Conservation (phyloP, 495 filamentous ascomycete species). For the Penicillium daleae region DNA sequence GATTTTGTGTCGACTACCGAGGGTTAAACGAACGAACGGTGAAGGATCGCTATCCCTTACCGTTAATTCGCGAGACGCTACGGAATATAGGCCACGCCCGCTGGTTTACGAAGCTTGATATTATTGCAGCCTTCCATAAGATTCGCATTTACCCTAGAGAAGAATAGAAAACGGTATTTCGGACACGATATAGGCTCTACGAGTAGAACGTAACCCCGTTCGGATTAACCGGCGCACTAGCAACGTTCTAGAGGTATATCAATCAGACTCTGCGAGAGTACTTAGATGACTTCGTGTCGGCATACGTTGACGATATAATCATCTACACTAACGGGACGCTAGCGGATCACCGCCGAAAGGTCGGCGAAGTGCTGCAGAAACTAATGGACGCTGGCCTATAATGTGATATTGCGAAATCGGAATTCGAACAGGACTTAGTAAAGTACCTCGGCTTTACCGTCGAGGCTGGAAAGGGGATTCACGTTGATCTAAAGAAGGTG, state of each 20-base stretch:
- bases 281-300: background rate
- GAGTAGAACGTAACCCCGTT: background rate
- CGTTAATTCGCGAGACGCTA: background rate
- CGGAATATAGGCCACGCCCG: background rate
- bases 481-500: slow-evolving; percentile 6
- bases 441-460: background rate
- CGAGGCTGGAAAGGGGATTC: background rate
- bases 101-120: background rate
- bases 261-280: background rate
- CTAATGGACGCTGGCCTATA: background rate
- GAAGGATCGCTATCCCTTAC: background rate
- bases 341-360: background rate
- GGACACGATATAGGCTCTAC: background rate
- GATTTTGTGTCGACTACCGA: background rate
- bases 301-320: slow-evolving; percentile 3
- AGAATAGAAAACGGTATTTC: background rate
- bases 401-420: background rate
- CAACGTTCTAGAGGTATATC: background rate
- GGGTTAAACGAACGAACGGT: background rate
- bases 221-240: background rate
- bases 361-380: slow-evolving; percentile 4
- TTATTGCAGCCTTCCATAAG: background rate
- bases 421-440: background rate
- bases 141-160: background rate
- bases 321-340: background rate